These are phyloP conservation scores for Coffea canephora DNA, from an alignment of 257 asterid genomes.

Conservation along the genomic window DNA sequence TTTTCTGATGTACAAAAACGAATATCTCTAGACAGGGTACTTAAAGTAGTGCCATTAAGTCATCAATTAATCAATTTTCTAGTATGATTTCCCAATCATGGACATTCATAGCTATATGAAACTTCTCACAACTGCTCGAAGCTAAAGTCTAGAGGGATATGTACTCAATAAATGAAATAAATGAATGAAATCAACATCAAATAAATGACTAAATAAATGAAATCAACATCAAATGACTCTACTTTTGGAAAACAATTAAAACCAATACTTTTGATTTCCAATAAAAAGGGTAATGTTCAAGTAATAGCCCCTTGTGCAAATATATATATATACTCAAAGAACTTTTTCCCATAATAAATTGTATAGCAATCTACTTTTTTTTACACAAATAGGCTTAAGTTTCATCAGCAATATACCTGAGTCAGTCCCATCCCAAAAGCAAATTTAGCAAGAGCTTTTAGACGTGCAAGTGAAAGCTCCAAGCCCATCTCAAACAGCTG, in stretches of 20 bases:
- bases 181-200: too few species aligned
- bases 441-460: conserved; percentile 94
- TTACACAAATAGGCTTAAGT: neutral
- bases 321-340: too few species aligned
- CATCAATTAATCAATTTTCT: neutral
- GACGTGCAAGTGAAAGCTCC: conserved; percentile 96
- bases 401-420: conserved; percentile 58
- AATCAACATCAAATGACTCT: too few species aligned
- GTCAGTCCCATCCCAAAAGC: conserved; percentile 94
- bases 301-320: too few species aligned
- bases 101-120: neutral
- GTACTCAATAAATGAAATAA: too few species aligned
- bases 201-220: too few species aligned
- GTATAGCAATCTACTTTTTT: neutral
- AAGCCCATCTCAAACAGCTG: conserved; percentile 99
- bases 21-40: neutral
- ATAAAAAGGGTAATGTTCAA: too few species aligned
- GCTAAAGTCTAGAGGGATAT: neutral
- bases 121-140: neutral
- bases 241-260: too few species aligned
- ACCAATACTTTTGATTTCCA: too few species aligned
- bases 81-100: neutral
- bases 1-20: neutral
- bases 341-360: neutral
- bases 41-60: neutral